Percentiles rank a stretch among this genome's conserved stretches.
These are phyloP conservation scores for Colletotrichum falcatum DNA, from an alignment of 2,329 filamentous ascomycete species.

Conservation along the genomic window DNA sequence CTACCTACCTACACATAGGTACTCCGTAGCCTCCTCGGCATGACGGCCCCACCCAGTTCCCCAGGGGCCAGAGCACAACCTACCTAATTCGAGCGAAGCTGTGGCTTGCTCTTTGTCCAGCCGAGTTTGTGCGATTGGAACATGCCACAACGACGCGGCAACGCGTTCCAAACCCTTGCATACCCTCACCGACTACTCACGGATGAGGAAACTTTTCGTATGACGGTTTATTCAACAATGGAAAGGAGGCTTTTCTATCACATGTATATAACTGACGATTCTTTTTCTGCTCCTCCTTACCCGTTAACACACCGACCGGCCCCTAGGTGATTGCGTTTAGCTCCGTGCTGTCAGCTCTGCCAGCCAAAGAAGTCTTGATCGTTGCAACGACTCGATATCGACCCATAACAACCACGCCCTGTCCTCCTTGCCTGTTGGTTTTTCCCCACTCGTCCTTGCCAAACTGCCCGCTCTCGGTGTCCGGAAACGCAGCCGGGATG, in stretches of 20 bases:
- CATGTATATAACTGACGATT: no score
- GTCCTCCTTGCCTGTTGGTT: neutral
- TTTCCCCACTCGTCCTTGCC: neutral
- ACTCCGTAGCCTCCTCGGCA: neutral
- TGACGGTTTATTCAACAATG: constrained; percentile 19
- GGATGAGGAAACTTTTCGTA: constrained; percentile 24
- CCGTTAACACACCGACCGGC: neutral
- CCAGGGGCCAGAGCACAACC: constrained; percentile 24
- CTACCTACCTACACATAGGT: no score
- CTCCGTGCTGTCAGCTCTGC: neutral
- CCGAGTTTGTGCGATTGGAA: constrained; percentile 36
- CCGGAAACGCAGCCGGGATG: constrained; percentile 23
- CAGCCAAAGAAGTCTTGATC: neutral
- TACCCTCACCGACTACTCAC: constrained; percentile 36
- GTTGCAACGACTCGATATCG: neutral
- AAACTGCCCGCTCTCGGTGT: no score
- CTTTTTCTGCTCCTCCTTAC: neutral
- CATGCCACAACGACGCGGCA: constrained; percentile 33
- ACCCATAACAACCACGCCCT: neutral
- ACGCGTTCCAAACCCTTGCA: constrained; percentile 33
- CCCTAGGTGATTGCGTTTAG: neutral
- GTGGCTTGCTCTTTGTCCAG: constrained; percentile 28
- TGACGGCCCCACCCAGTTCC: constrained; percentile 25
- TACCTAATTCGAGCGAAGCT: constrained; percentile 32
- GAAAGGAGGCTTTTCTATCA: constrained; percentile 1